Base-by-base conservation (phyloP, 495 filamentous ascomycete genomes). In the Penicillium angulare region DNA sequence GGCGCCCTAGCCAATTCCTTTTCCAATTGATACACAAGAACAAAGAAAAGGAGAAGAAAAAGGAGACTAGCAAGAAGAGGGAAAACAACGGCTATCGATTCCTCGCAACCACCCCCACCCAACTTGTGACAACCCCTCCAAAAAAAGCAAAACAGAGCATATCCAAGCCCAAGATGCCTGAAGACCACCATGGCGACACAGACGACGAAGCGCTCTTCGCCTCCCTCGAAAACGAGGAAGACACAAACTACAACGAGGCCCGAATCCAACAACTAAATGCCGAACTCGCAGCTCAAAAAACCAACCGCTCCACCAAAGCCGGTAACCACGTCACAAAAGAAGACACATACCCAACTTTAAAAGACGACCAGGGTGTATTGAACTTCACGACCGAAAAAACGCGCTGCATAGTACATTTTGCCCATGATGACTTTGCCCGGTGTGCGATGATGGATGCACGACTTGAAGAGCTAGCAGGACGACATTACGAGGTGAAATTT, bases 191-290 rank as follows among this genome's bases (percentile, higher is more conserved):
- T 23, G 34, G 13, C 55, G 69, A 67, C 5, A 78, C 81, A 49
- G 84, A 89, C 64, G 84, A 88, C 72, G 87, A 89, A 61, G 85
- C 82, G 24, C 78, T 92, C 31, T 80, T 92, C 59, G 79, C 79
- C 29, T 74, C 79, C 42, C 81, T 92, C 26, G 87, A 90, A 70
- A 71, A 75, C 44, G 81, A 86, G 66, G 66, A 79, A 15, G 78
- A 85, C 44, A 74, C 80, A 50, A 73, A 73, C 45, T 87, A 88
- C 69, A 83, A 88, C 46, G 84, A 85, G 61, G 75, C 81, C 42
- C 80, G 88, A 24, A 78, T 90, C 47, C 79, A 88, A 55, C 84
- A 89, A 65, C 76, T 92, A 3, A 82, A 87, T 60, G 71, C 80
- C 31, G 85, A 88, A 59, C 78, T 82, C 52, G 61, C 72, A 5